phyloP scores from a whole-genome alignment of 371 early-diverging fungal genomes.

The Ecytonucleospora hepatopenaei region DNA sequence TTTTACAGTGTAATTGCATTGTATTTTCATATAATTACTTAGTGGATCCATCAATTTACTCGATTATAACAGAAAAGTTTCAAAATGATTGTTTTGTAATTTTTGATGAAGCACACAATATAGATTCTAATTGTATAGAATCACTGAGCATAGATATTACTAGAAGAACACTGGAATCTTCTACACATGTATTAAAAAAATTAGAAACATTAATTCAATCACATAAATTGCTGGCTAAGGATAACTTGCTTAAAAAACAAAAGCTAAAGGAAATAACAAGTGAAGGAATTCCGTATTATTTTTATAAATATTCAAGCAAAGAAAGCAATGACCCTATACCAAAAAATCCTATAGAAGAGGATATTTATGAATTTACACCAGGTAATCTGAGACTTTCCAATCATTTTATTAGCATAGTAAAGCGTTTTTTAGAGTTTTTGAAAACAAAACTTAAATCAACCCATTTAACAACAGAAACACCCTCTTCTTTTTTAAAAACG shows the following conservation, averaged over 20 bases:
- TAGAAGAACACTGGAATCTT: conserved; percentile 67
- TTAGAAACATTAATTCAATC: conserved; percentile 58
- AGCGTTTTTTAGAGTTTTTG: conserved; percentile 89
- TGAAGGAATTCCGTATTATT: conserved; percentile 25
- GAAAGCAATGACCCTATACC: not conserved
- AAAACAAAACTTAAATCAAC: conserved; percentile 88
- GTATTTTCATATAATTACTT: conserved; percentile 96
- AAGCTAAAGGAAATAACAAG: not conserved
- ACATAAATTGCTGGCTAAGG: conserved; percentile 66
- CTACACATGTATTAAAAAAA: conserved; percentile 62
- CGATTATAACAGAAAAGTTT: conserved; percentile 77
- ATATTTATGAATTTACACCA: conserved; percentile 71
- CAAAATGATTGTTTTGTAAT: conserved; percentile 78
- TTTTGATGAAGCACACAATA: conserved; percentile 99
- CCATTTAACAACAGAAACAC: conserved; percentile 88
- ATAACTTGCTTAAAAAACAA: conserved; percentile 61
- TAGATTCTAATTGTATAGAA: conserved; percentile 82
- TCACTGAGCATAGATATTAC: conserved; percentile 80
- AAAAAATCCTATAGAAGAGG: conserved; percentile 17
- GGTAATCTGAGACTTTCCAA: conserved; percentile 90
- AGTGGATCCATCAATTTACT: conserved; percentile 93
- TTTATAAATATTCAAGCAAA: not conserved
- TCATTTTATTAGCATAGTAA: conserved; percentile 86
- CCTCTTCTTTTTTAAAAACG: conserved; percentile 75
- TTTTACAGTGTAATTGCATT: conserved; percentile 86